Evolutionary conservation across 2,329 filamentous ascomycete species (phyloP), one percentile per base, ranked within the genome.

Genomic region (Pseudogymnoascus sp.): DNA sequence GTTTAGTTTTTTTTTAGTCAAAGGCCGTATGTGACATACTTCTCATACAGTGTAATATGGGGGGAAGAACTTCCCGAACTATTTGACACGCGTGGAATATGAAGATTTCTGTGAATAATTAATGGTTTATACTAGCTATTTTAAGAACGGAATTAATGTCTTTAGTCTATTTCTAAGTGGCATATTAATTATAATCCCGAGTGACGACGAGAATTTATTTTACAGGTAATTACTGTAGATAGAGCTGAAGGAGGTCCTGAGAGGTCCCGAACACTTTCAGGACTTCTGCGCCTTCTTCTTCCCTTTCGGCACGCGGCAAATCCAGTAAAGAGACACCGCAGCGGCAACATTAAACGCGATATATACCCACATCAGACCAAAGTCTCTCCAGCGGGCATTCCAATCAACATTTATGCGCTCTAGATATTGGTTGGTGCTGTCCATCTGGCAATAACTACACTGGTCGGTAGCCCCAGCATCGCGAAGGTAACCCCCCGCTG

Each of bases 381-480:
- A 86, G 70, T 90, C 86, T 61, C 85, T 79, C 86, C 86, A 90
- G 33, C 84, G 76, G 24, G 88, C 76, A 33, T 65, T 70, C 69
- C 85, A 89, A 63, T 78, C 69, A 64, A 81, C 79, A 58, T 77
- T 74, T 50, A 83, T 78, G 0, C 66, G 63, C 0, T 76, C 68
- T 21, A 86, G 72, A 70, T 78, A 84, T 5, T 70, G 64, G 66
- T 86, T 82, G 1, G 81, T 84, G 26, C 78, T 70, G 5, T 69
- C 67, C n/a, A 83, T 71, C 1, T 76, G 65, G 73, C 83, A 85
- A 71, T 75, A 88, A 4, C 77, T 65, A 73, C 87, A 90, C 44
- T 65, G 21, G 15, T 44, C 39, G 3, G 47, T 63, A 6, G 65
- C 65, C n/a, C 26, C 6, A 5, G 65, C 62, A 31, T 66, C 61